phyloP scores from a whole-genome alignment of 768 basidiomycete species.

The Kwoniella dejecticola region DNA sequence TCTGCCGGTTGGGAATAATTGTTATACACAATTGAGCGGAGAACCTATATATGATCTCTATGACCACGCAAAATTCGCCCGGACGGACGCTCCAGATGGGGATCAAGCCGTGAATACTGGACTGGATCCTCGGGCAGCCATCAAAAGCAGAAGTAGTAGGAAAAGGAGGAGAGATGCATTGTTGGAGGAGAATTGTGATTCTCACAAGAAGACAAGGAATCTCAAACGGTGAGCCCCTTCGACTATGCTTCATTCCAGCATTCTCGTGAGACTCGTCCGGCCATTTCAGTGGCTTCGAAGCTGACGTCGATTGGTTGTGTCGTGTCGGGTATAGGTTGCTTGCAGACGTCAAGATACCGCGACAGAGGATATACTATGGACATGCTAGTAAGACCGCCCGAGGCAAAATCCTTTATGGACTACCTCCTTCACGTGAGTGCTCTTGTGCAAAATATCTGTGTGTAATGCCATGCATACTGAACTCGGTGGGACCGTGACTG shows the following conservation, averaged over 20 bases:
- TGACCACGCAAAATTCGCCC: slow-evolving; percentile 31
- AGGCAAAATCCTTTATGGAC: slow-evolving; percentile 24
- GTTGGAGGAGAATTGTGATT: no score
- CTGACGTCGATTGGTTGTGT: no score
- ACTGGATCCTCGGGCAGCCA: background rate
- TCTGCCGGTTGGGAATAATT: slow-evolving; percentile 75
- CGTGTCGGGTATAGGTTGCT: background rate
- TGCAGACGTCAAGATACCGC: slow-evolving; percentile 37
- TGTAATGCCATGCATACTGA: no score
- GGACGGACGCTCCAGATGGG: no score
- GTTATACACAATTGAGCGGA: slow-evolving; percentile 80
- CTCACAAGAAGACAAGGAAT: no score
- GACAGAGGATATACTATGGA: slow-evolving; percentile 51
- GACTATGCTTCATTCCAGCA: no score
- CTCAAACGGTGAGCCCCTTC: no score
- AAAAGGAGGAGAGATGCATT: no score
- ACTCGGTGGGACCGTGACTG: no score
- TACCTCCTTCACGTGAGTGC: slow-evolving; percentile 37
- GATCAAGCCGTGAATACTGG: background rate
- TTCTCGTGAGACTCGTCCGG: no score
- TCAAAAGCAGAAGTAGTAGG: no score
- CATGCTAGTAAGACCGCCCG: slow-evolving; percentile 17
- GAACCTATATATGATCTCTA: slow-evolving; percentile 63
- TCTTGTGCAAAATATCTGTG: background rate
- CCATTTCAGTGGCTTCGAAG: no score